Conservation (phyloP, 2,329 filamentous ascomycete species). For the Colletotrichum neosansevieriae region DNA sequence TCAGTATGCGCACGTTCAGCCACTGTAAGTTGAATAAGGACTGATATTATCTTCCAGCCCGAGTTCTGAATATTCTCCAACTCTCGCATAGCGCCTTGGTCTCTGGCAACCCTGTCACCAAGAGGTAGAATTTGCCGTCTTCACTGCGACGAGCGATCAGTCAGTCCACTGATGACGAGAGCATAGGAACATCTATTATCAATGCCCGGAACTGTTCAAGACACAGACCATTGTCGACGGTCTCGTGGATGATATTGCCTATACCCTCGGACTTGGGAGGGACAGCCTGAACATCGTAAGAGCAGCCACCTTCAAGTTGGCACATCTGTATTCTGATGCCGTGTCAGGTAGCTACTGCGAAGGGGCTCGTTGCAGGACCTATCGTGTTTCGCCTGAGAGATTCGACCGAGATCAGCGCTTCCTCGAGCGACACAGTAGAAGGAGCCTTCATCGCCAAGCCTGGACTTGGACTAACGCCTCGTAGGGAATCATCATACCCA, state of each 20-base stretch:
- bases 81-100: conserved; percentile 70
- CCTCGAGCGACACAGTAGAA: conserved; percentile 47
- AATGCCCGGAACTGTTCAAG: conserved; percentile 78
- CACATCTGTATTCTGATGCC: neutral
- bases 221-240: conserved; percentile 77
- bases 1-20: conserved; percentile 55
- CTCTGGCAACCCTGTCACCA: conserved; percentile 67
- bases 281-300: conserved; percentile 77
- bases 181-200: conserved; percentile 83
- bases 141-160: no score
- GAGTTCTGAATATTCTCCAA: conserved; percentile 69
- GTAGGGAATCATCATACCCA: conserved; percentile 73
- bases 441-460: conserved; percentile 1
- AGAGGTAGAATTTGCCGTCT: conserved; percentile 60
- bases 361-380: conserved; percentile 76
- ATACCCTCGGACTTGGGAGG: conserved; percentile 74
- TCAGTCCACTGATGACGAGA: neutral
- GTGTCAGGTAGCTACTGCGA: conserved; percentile 76
- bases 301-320: neutral
- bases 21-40: neutral
- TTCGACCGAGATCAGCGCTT: conserved; percentile 44
- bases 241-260: conserved; percentile 80
- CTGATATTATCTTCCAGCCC: conserved; percentile 55
- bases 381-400: conserved; percentile 54
- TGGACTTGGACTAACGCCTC: neutral